Percentiles rank a stretch among this genome's conserved stretches.
Conservation (phyloP, 805 yeast genomes). For the Pichia phayaonensis region DNA sequence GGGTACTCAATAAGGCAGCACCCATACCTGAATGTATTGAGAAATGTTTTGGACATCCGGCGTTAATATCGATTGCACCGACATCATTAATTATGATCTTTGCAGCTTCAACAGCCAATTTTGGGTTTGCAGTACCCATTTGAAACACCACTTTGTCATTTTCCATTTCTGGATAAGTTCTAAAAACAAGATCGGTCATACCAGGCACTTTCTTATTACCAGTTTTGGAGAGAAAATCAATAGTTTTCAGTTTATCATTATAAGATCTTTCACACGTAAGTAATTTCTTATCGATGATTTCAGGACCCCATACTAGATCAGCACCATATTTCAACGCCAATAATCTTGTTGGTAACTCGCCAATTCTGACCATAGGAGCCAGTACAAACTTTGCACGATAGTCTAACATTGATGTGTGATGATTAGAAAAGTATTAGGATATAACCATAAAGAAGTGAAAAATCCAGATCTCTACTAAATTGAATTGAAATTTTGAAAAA, state of each 20-base stretch:
- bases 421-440: not conserved
- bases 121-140: constrained; percentile 80
- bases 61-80: constrained; percentile 86
- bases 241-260: constrained; percentile 49
- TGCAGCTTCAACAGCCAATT: constrained; percentile 85
- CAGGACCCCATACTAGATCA: constrained; percentile 96
- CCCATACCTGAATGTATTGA: constrained; percentile 97
- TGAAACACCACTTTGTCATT: constrained; percentile 72
- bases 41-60: constrained; percentile 97
- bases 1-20: constrained; percentile 79
- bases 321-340: constrained; percentile 80
- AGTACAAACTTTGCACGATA: constrained; percentile 74
- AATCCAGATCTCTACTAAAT: too few relatives aligned
- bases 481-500: too few relatives aligned
- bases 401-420: constrained; percentile 39
- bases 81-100: constrained; percentile 75
- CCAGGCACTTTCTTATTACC: constrained; percentile 38
- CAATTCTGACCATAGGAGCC: constrained; percentile 96
- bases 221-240: constrained; percentile 46
- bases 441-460: too few relatives aligned
- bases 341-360: constrained; percentile 86
- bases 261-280: constrained; percentile 57
- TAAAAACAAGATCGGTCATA: constrained; percentile 48
- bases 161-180: constrained; percentile 63
- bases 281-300: constrained; percentile 81